These are phyloP conservation scores for Microglena sp. DNA, from an alignment of 139 green algal species.

Conservation along the genomic window DNA sequence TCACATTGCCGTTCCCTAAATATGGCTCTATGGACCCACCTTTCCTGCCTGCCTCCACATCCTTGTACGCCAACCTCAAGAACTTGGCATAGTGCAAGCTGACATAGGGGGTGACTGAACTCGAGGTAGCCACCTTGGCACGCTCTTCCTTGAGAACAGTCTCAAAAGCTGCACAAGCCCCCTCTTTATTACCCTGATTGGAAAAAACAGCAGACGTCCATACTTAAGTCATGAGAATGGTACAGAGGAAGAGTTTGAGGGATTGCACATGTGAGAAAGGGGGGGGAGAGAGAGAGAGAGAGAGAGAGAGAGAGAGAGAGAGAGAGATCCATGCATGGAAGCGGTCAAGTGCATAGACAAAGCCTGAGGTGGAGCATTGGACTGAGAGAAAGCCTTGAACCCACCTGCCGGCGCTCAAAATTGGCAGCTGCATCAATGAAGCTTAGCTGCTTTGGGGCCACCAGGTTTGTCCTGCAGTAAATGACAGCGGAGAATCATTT, in stretches of 20 bases:
- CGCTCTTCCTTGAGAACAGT: constrained; percentile 34
- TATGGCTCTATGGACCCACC: constrained; percentile 17
- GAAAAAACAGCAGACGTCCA: background rate
- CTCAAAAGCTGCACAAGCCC: constrained; percentile 38
- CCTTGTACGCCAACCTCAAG: constrained; percentile 20
- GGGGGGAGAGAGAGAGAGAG: background rate
- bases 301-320: background rate
- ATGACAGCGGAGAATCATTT: no score
- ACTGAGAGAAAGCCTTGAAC: background rate
- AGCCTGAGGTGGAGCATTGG: background rate
- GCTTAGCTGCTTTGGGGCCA: constrained; percentile 50
- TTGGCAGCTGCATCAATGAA: constrained; percentile 44
- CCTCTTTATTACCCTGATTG: constrained; percentile 28
- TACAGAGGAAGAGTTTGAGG: background rate
- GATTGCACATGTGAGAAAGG: background rate
- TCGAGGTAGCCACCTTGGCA: constrained; percentile 22
- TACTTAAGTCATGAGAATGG: background rate
- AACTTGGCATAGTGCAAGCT: constrained; percentile 59
- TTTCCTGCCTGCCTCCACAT: constrained; percentile 25
- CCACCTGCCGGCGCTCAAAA: constrained; percentile 56
- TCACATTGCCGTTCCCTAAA: background rate
- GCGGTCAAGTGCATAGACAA: background rate
- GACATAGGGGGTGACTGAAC: constrained; percentile 31
- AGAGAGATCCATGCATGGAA: background rate
- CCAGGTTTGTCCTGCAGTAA: no score